These are phyloP conservation scores for Podila minutissima DNA, from an alignment of 192 early-diverging fungal species.

Conservation along the genomic window DNA sequence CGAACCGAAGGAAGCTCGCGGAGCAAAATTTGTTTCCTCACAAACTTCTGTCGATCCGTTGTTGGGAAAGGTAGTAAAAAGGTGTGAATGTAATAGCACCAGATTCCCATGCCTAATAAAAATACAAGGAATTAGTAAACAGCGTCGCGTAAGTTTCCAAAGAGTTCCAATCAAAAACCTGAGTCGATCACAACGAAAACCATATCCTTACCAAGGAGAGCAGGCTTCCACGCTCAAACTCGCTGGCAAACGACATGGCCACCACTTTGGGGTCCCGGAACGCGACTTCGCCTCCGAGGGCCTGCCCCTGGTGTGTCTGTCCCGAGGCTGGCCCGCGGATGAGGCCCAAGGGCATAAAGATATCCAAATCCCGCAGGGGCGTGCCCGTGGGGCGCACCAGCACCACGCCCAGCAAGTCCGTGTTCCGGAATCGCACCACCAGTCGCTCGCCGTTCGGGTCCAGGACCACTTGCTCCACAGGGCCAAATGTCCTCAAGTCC, in stretches of 20 bases:
- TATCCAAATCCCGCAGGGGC: slow-evolving; percentile 40
- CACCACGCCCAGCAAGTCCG: slow-evolving; percentile 58
- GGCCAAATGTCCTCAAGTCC: slow-evolving; percentile 43
- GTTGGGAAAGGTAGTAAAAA: slow-evolving; percentile 26
- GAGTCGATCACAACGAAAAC: neutral
- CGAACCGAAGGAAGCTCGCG: too few species aligned
- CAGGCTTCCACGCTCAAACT: slow-evolving; percentile 13
- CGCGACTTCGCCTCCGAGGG: neutral
- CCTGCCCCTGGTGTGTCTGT: neutral
- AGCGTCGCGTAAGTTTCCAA: neutral
- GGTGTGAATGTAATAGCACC: slow-evolving; percentile 36
- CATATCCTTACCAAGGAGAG: slow-evolving; percentile 28
- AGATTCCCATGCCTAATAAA: slow-evolving; percentile 47
- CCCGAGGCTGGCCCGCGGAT: slow-evolving; percentile 39
- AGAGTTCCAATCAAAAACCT: too few species aligned
- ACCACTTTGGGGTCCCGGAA: slow-evolving; percentile 19
- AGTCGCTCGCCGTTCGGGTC: slow-evolving; percentile 65
- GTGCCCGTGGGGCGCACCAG: slow-evolving; percentile 29
- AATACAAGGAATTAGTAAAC: neutral
- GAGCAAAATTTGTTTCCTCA: too few species aligned
- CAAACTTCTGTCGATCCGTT: neutral
- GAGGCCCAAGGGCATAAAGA: slow-evolving; percentile 28
- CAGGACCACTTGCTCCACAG: slow-evolving; percentile 57
- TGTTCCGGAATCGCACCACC: slow-evolving; percentile 60
- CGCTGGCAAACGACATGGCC: slow-evolving; percentile 24